Conservation (phyloP, 495 filamentous ascomycete species). For the Daldinia caldariorum region DNA sequence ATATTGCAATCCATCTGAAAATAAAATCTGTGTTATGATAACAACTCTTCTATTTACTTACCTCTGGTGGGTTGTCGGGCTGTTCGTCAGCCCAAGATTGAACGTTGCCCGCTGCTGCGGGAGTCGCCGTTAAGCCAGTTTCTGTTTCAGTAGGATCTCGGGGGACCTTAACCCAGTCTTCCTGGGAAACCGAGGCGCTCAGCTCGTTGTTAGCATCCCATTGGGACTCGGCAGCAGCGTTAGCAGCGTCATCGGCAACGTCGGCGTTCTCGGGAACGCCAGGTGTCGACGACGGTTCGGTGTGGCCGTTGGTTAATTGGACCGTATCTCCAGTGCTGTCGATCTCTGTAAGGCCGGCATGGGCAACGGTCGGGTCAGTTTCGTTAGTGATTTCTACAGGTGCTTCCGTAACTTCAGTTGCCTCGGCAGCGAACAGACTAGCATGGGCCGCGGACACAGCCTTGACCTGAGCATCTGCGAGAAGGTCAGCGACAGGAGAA, state of each 20-base stretch:
- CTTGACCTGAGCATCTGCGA: slow-evolving; percentile 75
- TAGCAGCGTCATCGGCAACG: slow-evolving; percentile 69
- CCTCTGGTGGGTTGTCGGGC: slow-evolving; percentile 56
- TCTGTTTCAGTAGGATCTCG: slow-evolving; percentile 80
- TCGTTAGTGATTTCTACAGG: slow-evolving; percentile 57
- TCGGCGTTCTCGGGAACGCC: slow-evolving; percentile 60
- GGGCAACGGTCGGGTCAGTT: slow-evolving; percentile 79
- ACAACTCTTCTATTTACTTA: slow-evolving; percentile 38
- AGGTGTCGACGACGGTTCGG: slow-evolving; percentile 54
- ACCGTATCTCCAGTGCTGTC: slow-evolving; percentile 54
- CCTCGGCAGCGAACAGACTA: slow-evolving; percentile 54
- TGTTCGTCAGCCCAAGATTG: slow-evolving; percentile 77
- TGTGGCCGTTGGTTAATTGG: slow-evolving; percentile 61
- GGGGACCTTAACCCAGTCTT: slow-evolving; percentile 78
- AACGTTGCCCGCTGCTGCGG: slow-evolving; percentile 63
- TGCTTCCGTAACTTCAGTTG: slow-evolving; percentile 48
- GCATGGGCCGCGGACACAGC: slow-evolving; percentile 63
- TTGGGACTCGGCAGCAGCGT: slow-evolving; percentile 71
- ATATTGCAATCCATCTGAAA: not conserved
- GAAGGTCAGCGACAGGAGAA: slow-evolving; percentile 42
- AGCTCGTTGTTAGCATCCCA: slow-evolving; percentile 69
- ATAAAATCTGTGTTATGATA: not conserved
- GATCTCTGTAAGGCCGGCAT: slow-evolving; percentile 80
- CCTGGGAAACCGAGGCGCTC: slow-evolving; percentile 63
- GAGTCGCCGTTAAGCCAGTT: slow-evolving; percentile 67